Evolutionary conservation across 2,329 filamentous ascomycete species (phyloP), one percentile per base, ranked within the genome.

Genomic region (Phaeosphaeriaceae sp.): DNA sequence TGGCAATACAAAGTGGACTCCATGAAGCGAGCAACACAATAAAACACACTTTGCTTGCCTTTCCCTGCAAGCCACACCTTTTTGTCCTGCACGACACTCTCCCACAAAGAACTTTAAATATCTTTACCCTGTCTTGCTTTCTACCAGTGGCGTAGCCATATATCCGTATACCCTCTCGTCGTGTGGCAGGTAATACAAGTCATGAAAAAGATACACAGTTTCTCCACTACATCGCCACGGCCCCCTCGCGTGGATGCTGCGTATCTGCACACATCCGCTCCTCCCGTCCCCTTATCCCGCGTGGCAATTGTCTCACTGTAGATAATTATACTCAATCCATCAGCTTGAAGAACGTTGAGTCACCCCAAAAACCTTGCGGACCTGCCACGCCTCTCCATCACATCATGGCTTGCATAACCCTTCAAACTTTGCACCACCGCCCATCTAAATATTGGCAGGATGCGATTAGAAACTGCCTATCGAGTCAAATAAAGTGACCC

Each of bases 11-110:
- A 29, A 42, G 36, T 37, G 34, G 35, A 41, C 20, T 3, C 41
- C 23, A 36, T 35, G 40, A 28, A 39, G 42, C 37, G 11, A 46
- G 48, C 50, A 56, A 54, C 54, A n/a, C n/a, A n/a, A n/a, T n/a
- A n/a, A 54, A 43, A 56, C 51, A 42, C 49, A 43, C 40, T 52
- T 50, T 48, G 44, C 36, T 46, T 40, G 44, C 33, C 45, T 52
- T 40, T 46, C 33, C 45, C 54, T 63, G 59, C 56, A 63, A 63
- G 61, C 61, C 62, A 65, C 54, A 58, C 37, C 43, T 56, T 51
- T 30, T 51, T 30, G 37, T 52, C 20, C 47, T 60, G 56, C 63
- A 56, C 48, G 44, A 54, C 42, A 51, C 39, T 42, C 42, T 45
- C 44, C 40, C 44, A 26, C 23, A 50, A 42, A 46, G 47, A 51